These are phyloP conservation scores for Zanthoxylum bungeanum DNA, from an alignment of 345 rosid genomes.

Conservation along the genomic window DNA sequence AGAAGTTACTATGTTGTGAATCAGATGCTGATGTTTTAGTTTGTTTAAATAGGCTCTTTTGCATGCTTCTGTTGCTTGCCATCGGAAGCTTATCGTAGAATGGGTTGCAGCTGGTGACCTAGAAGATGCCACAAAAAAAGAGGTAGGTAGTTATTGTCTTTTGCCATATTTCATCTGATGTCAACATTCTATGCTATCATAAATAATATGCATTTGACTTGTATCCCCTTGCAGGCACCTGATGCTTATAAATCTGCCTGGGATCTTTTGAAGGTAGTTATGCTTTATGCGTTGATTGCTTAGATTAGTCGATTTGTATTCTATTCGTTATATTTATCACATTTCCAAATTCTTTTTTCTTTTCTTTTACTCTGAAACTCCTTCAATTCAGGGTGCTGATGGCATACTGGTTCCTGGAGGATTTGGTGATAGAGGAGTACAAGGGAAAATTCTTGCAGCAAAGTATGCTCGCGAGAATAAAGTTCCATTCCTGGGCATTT, in stretches of 20 bases:
- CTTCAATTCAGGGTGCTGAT: conserved; percentile 55
- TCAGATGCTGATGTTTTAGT: conserved; percentile 10
- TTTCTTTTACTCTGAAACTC: conserved; percentile 4
- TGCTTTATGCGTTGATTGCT: neutral
- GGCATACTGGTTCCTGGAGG: conserved; percentile 88
- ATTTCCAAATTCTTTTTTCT: neutral
- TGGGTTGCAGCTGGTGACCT: conserved; percentile 91
- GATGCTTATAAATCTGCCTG: conserved; percentile 60
- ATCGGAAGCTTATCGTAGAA: conserved; percentile 57
- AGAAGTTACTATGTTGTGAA: neutral
- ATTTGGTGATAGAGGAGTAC: conserved; percentile 87
- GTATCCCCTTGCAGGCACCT: conserved; percentile 45
- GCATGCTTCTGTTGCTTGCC: conserved; percentile 84
- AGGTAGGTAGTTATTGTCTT: conserved; percentile 32
- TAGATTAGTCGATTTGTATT: neutral
- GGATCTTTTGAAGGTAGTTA: conserved; percentile 59
- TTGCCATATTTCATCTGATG: conserved; percentile 9
- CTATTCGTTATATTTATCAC: neutral
- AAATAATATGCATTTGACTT: conserved; percentile 17
- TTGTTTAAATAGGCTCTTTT: conserved; percentile 59
- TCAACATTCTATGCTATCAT: neutral
- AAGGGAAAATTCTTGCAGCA: conserved; percentile 81
- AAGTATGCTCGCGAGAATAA: conserved; percentile 71
- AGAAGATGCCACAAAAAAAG: conserved; percentile 52
- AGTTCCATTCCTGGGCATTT: conserved; percentile 75